These are phyloP conservation scores for Eimeria praecox DNA, from an alignment of 169 alveolate species.

Conservation along the genomic window DNA sequence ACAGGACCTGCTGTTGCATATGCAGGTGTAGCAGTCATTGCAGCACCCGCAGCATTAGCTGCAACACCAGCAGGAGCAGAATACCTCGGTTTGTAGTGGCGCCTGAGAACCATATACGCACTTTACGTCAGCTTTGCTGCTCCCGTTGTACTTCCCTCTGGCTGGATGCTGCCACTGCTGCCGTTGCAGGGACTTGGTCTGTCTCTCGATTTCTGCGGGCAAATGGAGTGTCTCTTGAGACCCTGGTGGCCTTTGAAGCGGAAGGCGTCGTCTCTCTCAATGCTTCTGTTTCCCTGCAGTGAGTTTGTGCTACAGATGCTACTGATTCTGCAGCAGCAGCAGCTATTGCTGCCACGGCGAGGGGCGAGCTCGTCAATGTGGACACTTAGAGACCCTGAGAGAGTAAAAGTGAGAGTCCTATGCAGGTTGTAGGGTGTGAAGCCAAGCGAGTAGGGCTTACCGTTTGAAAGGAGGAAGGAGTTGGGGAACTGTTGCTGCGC, in stretches of 20 bases:
- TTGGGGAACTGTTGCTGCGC: neutral
- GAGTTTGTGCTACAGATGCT: neutral
- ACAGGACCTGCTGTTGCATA: neutral
- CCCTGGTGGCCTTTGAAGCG: conserved; percentile 51
- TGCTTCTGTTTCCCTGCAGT: conserved; percentile 41
- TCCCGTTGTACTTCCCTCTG: neutral
- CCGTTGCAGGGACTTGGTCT: conserved; percentile 65
- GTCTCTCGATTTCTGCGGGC: conserved; percentile 69
- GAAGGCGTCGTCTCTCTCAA: conserved; percentile 55
- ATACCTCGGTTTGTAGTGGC: neutral
- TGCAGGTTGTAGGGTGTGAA: neutral
- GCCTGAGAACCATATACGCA: neutral
- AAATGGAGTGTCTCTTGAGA: conserved; percentile 51
- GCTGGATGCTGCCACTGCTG: neutral
- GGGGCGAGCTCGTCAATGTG: neutral
- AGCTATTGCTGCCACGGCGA: conserved; percentile 6
- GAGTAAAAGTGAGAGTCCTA: neutral
- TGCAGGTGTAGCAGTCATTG: neutral
- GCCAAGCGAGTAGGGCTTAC: neutral
- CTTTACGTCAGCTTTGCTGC: neutral
- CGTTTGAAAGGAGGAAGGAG: neutral
- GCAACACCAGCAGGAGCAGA: neutral
- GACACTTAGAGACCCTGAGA: neutral
- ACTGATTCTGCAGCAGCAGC: neutral
- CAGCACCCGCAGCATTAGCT: conserved; percentile 2